Evolutionary conservation across 352 stramenopile species (phyloP).

Genomic region (Plasmopara muralis): DNA sequence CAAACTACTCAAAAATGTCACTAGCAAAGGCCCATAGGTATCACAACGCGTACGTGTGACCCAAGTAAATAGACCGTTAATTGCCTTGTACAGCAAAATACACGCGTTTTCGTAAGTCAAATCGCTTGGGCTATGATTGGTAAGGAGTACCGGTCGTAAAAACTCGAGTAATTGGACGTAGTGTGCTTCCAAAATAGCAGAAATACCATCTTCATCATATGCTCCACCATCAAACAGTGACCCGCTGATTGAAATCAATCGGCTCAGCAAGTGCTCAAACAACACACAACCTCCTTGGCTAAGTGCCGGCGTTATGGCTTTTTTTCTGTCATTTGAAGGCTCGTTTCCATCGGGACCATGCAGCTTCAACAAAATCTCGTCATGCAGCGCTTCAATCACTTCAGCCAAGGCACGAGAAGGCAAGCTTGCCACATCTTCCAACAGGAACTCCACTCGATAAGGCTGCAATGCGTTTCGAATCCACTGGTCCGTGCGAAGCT

Average conservation of each 20-base stretch:
- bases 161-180: slow-evolving; percentile 40
- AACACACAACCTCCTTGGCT: slow-evolving; percentile 59
- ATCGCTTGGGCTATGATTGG: slow-evolving; percentile 23
- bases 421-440: slow-evolving; percentile 51
- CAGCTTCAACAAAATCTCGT: slow-evolving; percentile 40
- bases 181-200: slow-evolving; percentile 39
- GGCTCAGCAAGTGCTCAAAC: slow-evolving; percentile 56
- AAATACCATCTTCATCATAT: slow-evolving; percentile 42
- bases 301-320: slow-evolving; percentile 14
- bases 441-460: slow-evolving; percentile 56
- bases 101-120: slow-evolving; percentile 60
- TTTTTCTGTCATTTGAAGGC: slow-evolving; percentile 19
- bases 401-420: slow-evolving; percentile 37
- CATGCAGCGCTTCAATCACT: slow-evolving; percentile 47
- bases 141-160: slow-evolving; percentile 40
- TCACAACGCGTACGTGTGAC: slow-evolving; percentile 36
- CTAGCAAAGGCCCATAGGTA: slow-evolving; percentile 25
- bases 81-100: slow-evolving; percentile 52
- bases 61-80: slow-evolving; percentile 51
- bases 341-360: slow-evolving; percentile 21
- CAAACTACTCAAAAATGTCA: slow-evolving; percentile 38
- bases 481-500: slow-evolving; percentile 53
- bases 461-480: slow-evolving; percentile 55
- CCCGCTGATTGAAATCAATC: slow-evolving; percentile 28
- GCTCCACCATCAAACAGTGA: slow-evolving; percentile 27